phyloP scores from a whole-genome alignment of 495 filamentous ascomycete species.

The Daldinia decipiens region DNA sequence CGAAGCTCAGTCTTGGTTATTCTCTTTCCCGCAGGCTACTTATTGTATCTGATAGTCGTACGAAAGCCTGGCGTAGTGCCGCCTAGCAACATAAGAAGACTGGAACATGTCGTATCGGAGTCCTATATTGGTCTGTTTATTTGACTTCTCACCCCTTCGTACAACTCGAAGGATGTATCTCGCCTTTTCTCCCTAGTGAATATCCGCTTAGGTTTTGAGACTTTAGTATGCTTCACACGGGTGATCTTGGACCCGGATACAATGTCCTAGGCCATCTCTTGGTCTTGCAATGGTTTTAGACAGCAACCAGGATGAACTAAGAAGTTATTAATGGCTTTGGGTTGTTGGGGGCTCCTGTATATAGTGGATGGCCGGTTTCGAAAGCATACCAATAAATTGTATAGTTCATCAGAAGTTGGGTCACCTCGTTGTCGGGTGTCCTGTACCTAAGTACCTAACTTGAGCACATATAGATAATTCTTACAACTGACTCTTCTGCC shows the following conservation, averaged over 20 bases:
- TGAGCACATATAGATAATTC: not conserved
- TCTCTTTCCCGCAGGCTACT: not conserved
- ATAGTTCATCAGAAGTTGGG: not conserved
- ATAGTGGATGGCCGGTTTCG: too few species aligned
- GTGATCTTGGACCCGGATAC: not conserved
- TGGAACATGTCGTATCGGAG: conserved; percentile 4
- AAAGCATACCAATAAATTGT: too few species aligned
- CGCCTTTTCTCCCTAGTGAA: conserved; percentile 3
- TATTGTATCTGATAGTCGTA: not conserved
- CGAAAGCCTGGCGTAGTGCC: not conserved
- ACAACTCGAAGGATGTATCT: conserved; percentile 23
- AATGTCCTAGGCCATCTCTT: not conserved
- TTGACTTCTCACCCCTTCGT: conserved; percentile 1
- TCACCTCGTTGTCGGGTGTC: not conserved
- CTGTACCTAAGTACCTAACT: not conserved
- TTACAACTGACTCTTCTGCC: not conserved
- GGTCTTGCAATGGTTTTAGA: not conserved
- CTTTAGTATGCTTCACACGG: not conserved
- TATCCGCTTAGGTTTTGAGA: conserved; percentile 8
- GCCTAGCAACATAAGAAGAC: conserved; percentile 10
- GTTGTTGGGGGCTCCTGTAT: not conserved
- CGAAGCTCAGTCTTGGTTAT: not conserved
- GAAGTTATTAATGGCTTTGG: not conserved
- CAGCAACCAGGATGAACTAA: not conserved
- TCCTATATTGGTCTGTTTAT: not conserved